Percentiles rank a stretch among this genome's conserved stretches.
phyloP scores from a whole-genome alignment of 1,284 basidiomycete species.

The Irpex sp. region DNA sequence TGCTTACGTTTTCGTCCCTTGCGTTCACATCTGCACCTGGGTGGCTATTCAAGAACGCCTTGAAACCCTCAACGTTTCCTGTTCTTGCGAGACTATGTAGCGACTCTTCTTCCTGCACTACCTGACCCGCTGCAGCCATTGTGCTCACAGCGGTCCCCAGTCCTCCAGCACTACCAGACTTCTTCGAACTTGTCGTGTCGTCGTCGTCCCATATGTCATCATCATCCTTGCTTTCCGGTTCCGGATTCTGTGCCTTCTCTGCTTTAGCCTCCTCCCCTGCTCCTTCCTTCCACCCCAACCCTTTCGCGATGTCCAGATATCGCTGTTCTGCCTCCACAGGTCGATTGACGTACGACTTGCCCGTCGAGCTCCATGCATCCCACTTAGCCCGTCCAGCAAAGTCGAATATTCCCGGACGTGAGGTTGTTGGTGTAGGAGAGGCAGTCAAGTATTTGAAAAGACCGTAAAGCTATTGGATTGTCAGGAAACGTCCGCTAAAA shows the following conservation, averaged over 20 bases:
- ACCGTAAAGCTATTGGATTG: slow-evolving; percentile 70
- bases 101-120: slow-evolving; percentile 32
- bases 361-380: slow-evolving; percentile 76
- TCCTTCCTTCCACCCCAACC: slow-evolving; percentile 64
- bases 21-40: slow-evolving; percentile 40
- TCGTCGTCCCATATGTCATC: slow-evolving; percentile 26
- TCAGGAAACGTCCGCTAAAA: slow-evolving; percentile 9
- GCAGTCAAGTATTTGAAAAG: slow-evolving; percentile 78
- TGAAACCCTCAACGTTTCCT: slow-evolving; percentile 48
- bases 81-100: slow-evolving; percentile 67
- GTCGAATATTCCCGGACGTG: slow-evolving; percentile 81
- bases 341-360: slow-evolving; percentile 43
- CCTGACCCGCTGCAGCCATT: slow-evolving; percentile 40
- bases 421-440: slow-evolving; percentile 46
- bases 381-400: slow-evolving; percentile 81
- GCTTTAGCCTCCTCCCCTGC: slow-evolving; percentile 7
- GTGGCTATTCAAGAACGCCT: slow-evolving; percentile 39
- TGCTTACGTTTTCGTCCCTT: slow-evolving; percentile 64
- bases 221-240: slow-evolving; percentile 16
- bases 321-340: slow-evolving; percentile 47
- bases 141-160: slow-evolving; percentile 66
- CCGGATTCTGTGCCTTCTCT: slow-evolving; percentile 10
- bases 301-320: slow-evolving; percentile 70
- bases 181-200: slow-evolving; percentile 4
- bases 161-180: slow-evolving; percentile 35